Percentiles rank a stretch among this genome's conserved stretches.
phyloP scores from a whole-genome alignment of 2,329 filamentous ascomycete species.

The Venturia pyrina region DNA sequence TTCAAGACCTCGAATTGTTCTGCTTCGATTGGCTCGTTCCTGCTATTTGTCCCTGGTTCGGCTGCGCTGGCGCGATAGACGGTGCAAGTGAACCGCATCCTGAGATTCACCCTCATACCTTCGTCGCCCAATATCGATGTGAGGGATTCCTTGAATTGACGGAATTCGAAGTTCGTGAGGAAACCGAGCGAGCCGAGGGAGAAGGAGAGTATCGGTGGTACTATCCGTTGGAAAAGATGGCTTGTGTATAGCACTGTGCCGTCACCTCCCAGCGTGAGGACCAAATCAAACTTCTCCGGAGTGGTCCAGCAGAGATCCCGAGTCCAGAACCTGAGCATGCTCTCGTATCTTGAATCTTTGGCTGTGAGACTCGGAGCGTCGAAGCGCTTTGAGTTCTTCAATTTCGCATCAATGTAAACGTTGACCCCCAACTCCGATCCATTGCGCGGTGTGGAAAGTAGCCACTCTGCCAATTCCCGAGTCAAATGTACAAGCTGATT shows the following conservation, averaged over 20 bases:
- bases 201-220: conserved; percentile 76
- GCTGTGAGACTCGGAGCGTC: conserved; percentile 62
- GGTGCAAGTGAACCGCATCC: conserved; percentile 98
- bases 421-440: conserved; percentile 84
- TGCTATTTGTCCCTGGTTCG: conserved; percentile 36
- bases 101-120: conserved; percentile 93
- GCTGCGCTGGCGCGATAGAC: conserved; percentile 60
- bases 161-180: conserved; percentile 79
- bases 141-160: conserved; percentile 77
- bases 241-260: conserved; percentile 82
- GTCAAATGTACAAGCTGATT: conserved; percentile 87
- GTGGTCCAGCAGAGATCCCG: conserved; percentile 89
- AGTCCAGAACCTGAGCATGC: conserved; percentile 92
- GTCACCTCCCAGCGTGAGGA: conserved; percentile 77
- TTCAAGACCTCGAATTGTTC: conserved; percentile 90
- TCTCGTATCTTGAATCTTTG: conserved; percentile 63
- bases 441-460: conserved; percentile 81
- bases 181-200: conserved; percentile 80
- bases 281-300: conserved; percentile 91
- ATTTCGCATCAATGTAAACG: conserved; percentile 95
- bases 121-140: conserved; percentile 85
- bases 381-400: conserved; percentile 81
- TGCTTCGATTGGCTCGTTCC: conserved; percentile 54
- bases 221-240: conserved; percentile 85
- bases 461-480: conserved; percentile 76